Percentiles rank a stretch among this genome's conserved stretches.
phyloP scores from a whole-genome alignment of 2,329 filamentous ascomycete species.

The Herpotrichia juniperi region DNA sequence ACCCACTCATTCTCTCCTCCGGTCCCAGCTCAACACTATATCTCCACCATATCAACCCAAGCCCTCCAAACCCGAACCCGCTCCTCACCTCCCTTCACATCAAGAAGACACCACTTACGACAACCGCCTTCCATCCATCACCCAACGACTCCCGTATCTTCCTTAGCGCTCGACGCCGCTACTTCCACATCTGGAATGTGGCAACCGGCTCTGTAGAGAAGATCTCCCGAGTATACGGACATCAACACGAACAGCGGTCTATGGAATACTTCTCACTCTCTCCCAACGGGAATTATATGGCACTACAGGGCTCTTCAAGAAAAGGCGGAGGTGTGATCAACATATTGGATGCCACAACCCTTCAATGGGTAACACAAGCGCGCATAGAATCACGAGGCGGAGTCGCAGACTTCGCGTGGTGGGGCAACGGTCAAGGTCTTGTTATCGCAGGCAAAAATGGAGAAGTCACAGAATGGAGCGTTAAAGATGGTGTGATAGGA shows the following conservation, averaged over 20 bases:
- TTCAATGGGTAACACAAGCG: conserved; percentile 86
- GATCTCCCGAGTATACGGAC: conserved; percentile 75
- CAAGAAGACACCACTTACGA: conserved; percentile 80
- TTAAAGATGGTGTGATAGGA: conserved; percentile 72
- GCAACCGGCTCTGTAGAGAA: conserved; percentile 82
- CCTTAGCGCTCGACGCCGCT: conserved; percentile 84
- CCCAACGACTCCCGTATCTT: conserved; percentile 79
- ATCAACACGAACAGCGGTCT: conserved; percentile 79
- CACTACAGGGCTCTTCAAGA: conserved; percentile 75
- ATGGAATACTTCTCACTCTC: conserved; percentile 93
- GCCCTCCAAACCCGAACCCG: conserved; percentile 80
- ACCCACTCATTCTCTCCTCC: conserved; percentile 87
- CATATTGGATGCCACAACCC: conserved; percentile 76
- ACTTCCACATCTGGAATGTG: conserved; percentile 95
- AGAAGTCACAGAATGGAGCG: conserved; percentile 87
- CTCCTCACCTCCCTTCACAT: conserved; percentile 89
- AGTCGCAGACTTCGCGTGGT: conserved; percentile 92
- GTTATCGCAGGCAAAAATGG: conserved; percentile 85
- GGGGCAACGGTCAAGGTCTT: conserved; percentile 81
- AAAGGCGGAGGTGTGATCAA: conserved; percentile 92
- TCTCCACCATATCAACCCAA: conserved; percentile 85
- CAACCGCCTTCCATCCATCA: conserved; percentile 75
- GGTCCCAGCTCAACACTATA: conserved; percentile 85
- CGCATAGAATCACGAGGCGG: conserved; percentile 82
- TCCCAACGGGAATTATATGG: conserved; percentile 86